phyloP scores from a whole-genome alignment of 345 rosid species.

The Linum lewisii region DNA sequence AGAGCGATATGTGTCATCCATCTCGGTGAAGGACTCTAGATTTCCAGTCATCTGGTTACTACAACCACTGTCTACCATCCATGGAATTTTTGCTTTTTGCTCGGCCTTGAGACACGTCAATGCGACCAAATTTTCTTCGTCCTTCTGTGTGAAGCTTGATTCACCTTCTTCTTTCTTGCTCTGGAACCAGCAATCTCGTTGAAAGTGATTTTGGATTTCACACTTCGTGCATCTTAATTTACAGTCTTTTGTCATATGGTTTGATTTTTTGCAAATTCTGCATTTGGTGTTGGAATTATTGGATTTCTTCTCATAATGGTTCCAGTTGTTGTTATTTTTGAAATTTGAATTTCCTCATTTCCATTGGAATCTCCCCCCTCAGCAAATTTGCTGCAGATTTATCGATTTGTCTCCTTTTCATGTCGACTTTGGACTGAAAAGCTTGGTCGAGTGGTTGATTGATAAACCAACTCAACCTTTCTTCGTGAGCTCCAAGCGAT shows the following conservation, averaged over 20 bases:
- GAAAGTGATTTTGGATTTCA: not conserved
- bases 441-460: not conserved
- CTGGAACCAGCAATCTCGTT: slow-evolving; percentile 1
- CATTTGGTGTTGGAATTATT: not conserved
- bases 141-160: not conserved
- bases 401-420: not conserved
- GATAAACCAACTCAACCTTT: not conserved
- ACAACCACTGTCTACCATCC: not conserved
- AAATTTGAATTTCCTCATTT: not conserved
- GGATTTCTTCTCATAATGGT: not conserved
- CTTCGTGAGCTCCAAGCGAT: not conserved
- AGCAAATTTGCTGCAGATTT: not conserved
- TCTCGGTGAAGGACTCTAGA: not conserved
- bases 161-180: not conserved
- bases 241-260: not conserved
- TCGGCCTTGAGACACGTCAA: not conserved
- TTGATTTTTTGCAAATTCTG: not conserved
- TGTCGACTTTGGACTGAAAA: slow-evolving; percentile 2
- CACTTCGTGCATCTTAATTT: not conserved
- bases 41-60: slow-evolving; percentile 2
- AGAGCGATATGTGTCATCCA: not conserved
- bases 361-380: not conserved
- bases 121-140: not conserved
- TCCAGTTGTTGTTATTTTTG: not conserved
- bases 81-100: not conserved